Base-by-base conservation (phyloP, 441 rosid species). In the Syzygium syzygioides region DNA sequence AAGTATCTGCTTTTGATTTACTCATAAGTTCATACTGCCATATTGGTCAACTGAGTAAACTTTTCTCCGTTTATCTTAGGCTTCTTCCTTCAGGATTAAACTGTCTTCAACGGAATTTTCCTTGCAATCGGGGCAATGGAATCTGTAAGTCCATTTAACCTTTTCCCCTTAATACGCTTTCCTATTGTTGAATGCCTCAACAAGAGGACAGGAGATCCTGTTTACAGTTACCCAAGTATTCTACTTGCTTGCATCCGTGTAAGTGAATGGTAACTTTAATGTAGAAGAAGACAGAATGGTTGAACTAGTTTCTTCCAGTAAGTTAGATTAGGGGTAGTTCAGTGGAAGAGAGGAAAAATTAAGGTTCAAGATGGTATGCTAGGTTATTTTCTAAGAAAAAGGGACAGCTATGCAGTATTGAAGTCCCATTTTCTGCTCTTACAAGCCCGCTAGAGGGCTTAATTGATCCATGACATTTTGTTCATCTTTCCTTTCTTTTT, bases 1-100 rank as follows among this genome's bases (percentile, higher is more conserved):
- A 68, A 68, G 0, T 19, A 68, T 34, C 4, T 68, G 14, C 26
- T 68, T 1, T 30, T 68, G 26, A 0, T 66, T 68, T 2, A 68
- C 0, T 68, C 14, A 1, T 34, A 32, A 68, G 79, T 12, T 76
- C 60, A 41, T 54, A 7, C 60, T 32, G 9, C 37, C 41, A 28
- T 26, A 48, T 11, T 55, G 32, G 64, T 7, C 64, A 19, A 55
- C 14, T 86, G 71, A 2, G 28, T 60, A 30, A 0, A 37, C 50
- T 52, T 37, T 86, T 9, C 86, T 62, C 0, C 86, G 56, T 12
- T 85, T 66, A 41, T 55, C 79, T 45, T 89, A 93, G 95, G 50
- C 64, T 45, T 86, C 87, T 91, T 18, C 92, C 92, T 9, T 85
- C 66, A 1, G 88, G 57, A 64, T 3, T 20, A 28, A 86, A 28